These are phyloP conservation scores for Arthrinium puccinioides DNA, from an alignment of 2,329 filamentous ascomycete species.

Conservation along the genomic window DNA sequence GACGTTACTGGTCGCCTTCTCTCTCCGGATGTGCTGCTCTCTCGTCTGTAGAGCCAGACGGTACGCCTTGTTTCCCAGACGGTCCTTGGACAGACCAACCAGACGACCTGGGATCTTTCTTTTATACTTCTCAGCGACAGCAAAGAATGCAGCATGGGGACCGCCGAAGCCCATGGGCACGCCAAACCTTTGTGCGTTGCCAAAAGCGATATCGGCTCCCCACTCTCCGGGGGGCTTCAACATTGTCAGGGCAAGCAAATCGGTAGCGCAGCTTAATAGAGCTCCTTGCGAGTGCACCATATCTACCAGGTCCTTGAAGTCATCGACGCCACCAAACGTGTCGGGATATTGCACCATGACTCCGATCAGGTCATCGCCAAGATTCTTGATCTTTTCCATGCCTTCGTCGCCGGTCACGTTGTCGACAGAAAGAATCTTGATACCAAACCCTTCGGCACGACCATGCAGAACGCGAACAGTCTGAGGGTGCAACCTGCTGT, in stretches of 20 bases:
- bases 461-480: conserved; percentile 78
- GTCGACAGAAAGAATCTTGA: conserved; percentile 60
- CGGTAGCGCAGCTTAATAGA: conserved; percentile 81
- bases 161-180: conserved; percentile 89
- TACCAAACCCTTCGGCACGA: conserved; percentile 85
- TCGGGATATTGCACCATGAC: conserved; percentile 95
- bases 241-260: conserved; percentile 78
- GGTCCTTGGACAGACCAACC: conserved; percentile 86
- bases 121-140: conserved; percentile 85
- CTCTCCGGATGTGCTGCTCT: conserved; percentile 91
- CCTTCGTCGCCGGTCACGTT: conserved; percentile 61
- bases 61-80: conserved; percentile 73
- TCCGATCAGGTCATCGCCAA: conserved; percentile 78
- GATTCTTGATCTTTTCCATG: conserved; percentile 58
- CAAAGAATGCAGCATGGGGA: conserved; percentile 95
- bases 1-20: conserved; percentile 96
- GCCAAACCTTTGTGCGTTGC: conserved; percentile 84
- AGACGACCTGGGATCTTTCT: conserved; percentile 87
- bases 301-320: conserved; percentile 69
- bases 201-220: conserved; percentile 91
- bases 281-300: conserved; percentile 70
- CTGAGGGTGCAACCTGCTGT: conserved; percentile 74
- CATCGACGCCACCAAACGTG: conserved; percentile 71
- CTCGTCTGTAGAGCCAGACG: conserved; percentile 83
- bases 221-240: conserved; percentile 89